Evolutionary conservation across 805 yeast genomes (phyloP), one percentile per base, ranked within the genome.

Genomic region (Cyberlindnera japonica): DNA sequence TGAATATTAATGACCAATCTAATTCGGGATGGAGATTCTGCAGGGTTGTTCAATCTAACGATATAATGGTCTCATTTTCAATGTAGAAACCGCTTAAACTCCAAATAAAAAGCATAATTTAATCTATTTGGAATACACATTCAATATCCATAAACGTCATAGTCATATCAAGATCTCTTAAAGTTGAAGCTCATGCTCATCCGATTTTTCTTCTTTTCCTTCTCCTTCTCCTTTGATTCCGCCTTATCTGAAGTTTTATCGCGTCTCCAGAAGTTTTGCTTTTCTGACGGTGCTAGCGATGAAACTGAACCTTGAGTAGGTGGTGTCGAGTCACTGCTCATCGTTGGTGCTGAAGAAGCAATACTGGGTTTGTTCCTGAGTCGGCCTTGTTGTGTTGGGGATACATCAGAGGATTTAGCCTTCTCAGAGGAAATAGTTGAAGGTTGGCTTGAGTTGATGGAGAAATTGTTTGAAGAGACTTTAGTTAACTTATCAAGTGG

Each of bases 161-260:
- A 22, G 24, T 8, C 24, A 22, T 22, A 22, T 27, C 30, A 27
- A 5, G 30, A 22, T 43, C 47, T 38, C 28, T 39, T 43, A 33
- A 43, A 39, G 32, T 14, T 31, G 40, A 54, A 54, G 14, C 50
- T 44, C 47, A 55, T 49, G 36, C 58, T 54, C 48, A 54, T 45
- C 38, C 58, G 43, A 21, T 55, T 54, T 29, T 44, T 52, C 37
- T 45, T 51, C 29, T 47, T 47, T 31, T 47, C 46, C 26, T 38
- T 45, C 2, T 36, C 40, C 20, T 30, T 39, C 21, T 25, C 37
- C 31, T 31, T 31, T 16, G 11, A 4, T 11, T 16, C 29, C 15
- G 15, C 15, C 37, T 31, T 40, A 13, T 41, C 48, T 21, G 42
- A 31, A 9, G 20, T 20, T 2, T 41, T 27, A 12, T 45, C 47